phyloP scores from a whole-genome alignment of 805 yeast genomes.

The Tetrapisispora iriomotensis region DNA sequence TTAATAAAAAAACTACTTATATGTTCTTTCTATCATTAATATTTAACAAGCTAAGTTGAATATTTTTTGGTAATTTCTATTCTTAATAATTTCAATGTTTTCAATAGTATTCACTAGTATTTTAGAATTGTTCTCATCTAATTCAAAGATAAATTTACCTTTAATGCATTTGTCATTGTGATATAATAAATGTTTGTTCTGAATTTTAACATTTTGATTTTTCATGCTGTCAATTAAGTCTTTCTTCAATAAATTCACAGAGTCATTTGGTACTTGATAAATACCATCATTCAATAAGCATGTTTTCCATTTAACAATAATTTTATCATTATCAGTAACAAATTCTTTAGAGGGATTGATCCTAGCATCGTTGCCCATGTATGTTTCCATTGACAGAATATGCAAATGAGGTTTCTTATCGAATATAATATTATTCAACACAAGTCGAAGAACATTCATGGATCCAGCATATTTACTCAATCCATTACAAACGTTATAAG shows the following conservation, averaged over 20 bases:
- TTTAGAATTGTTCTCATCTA: constrained; percentile 43
- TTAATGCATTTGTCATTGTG: constrained; percentile 9
- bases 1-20: too few species aligned
- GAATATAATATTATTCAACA: constrained; percentile 46
- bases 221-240: constrained; percentile 1
- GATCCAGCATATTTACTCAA: constrained; percentile 46
- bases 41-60: constrained; percentile 1
- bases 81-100: constrained; percentile 50
- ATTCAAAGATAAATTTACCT: constrained; percentile 60
- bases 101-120: constrained; percentile 60
- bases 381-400: constrained; percentile 30
- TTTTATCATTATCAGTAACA: constrained; percentile 16
- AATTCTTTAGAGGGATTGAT: constrained; percentile 4
- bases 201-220: constrained; percentile 1
- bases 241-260: neutral
- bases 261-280: neutral
- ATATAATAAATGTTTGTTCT: constrained; percentile 1
- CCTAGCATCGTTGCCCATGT: neutral
- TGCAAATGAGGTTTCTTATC: constrained; percentile 46
- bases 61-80: constrained; percentile 16
- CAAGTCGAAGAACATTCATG: constrained; percentile 44
- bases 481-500: constrained; percentile 41
- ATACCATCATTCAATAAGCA: constrained; percentile 10
- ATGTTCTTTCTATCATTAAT: too few species aligned
- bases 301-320: constrained; percentile 23